Evolutionary conservation across 1,284 basidiomycete genomes (phyloP).

Genomic region (Erythrobasidium hasegawianum): DNA sequence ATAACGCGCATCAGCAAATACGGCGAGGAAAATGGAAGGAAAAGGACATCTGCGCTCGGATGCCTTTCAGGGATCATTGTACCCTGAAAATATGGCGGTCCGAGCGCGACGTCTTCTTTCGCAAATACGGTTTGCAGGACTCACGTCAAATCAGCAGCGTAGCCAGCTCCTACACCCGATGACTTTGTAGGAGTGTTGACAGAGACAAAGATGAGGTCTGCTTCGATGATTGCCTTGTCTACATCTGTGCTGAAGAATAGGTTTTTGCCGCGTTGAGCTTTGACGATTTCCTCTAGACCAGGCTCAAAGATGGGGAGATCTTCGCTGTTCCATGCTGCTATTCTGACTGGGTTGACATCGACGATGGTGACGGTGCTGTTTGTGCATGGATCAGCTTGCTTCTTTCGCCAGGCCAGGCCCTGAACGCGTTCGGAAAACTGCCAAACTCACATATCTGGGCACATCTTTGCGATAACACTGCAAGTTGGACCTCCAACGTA

Average conservation of each 20-base stretch:
- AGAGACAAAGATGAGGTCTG: conserved; percentile 66
- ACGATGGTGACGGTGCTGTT: conserved; percentile 80
- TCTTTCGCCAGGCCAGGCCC: not conserved
- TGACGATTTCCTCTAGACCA: conserved; percentile 87
- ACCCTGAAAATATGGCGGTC: too few species aligned
- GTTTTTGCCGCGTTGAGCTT: conserved; percentile 81
- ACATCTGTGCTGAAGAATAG: conserved; percentile 97
- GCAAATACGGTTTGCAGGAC: too few species aligned
- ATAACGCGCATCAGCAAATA: too few species aligned
- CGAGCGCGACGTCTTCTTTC: too few species aligned
- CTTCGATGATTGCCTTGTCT: conserved; percentile 85
- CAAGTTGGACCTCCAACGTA: conserved; percentile 50
- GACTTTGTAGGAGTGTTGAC: conserved; percentile 99
- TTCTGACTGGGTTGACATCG: conserved; percentile 88
- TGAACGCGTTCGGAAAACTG: too few species aligned
- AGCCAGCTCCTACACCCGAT: conserved; percentile 92
- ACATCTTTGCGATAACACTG: conserved; percentile 65
- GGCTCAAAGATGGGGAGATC: conserved; percentile 86
- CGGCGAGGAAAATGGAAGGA: too few species aligned
- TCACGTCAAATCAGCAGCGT: conserved; percentile 94
- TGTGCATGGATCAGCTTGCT: not conserved
- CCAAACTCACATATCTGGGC: conserved; percentile 69
- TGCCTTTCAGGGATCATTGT: too few species aligned
- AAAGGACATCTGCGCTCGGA: too few species aligned
- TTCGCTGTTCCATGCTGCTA: conserved; percentile 89